Evolutionary conservation across 2,329 filamentous ascomycete species (phyloP), one percentile per base, ranked within the genome.

Genomic region (Botrytis pseudocinerea): DNA sequence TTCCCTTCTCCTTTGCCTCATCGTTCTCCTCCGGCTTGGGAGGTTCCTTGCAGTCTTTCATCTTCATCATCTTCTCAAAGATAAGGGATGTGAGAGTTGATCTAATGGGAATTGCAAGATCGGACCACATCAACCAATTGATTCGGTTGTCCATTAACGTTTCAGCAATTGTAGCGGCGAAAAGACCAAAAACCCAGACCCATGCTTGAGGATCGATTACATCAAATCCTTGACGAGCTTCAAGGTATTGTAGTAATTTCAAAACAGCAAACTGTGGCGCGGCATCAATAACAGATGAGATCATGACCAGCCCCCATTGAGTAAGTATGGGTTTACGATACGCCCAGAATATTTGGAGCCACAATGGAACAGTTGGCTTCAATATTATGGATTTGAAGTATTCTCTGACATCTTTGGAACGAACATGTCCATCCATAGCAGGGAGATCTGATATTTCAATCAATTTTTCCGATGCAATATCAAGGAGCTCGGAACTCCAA

Each of bases 21-120:
- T 75, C 66, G 12, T 60, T 44, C 32, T 46, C 44, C 44, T 75
- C 66, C n/a, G 65, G 38, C 40, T 74, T 71, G 25, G 75, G 85
- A 76, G 87, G 89, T 63, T 84, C 76, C n/a, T 78, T 84, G 28
- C 87, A 86, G 79, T 94, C 92, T 79, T 94, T 95, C 71, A 90
- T 87, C 57, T 89, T 87, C 84, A 94, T 88, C 0, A 91, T 88
- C 80, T 95, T 95, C 74, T 89, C 87, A 77, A 94, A 95, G 25
- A 95, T 87, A 18, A 93, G 84, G 0, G 91, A 87, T 3, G 91
- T 89, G 4, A 95, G 83, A 76, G 93, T 89, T 32, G 89, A 87
- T 66, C 91, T 89, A 22, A 94, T 83, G 0, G 91, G 90, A 66
- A 78, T 73, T 32, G 68, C 69, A 28, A 77, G 69, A 40, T 77